Evolutionary conservation across 2,329 filamentous ascomycete species (phyloP).

Genomic region (Tolypocladium sp.): DNA sequence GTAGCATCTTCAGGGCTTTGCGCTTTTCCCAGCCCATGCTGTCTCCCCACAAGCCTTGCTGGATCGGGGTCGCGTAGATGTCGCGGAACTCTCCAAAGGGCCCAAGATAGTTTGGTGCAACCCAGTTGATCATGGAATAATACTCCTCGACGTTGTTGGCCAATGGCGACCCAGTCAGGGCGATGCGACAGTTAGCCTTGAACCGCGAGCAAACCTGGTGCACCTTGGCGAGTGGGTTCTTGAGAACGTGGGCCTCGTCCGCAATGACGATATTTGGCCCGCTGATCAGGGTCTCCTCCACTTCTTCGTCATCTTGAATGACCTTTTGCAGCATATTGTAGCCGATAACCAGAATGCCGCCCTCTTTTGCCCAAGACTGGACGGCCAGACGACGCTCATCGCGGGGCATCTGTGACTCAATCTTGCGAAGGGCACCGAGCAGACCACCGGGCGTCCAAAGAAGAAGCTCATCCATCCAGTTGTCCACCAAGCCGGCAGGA

Average conservation of each 20-base stretch:
- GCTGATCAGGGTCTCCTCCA: slow-evolving; percentile 41
- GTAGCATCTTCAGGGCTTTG: slow-evolving; percentile 55
- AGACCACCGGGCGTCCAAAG: slow-evolving; percentile 53
- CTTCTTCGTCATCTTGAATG: slow-evolving; percentile 18
- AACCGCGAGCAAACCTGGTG: slow-evolving; percentile 49
- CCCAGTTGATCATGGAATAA: slow-evolving; percentile 80
- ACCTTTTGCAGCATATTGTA: slow-evolving; percentile 57
- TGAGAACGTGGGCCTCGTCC: slow-evolving; percentile 78
- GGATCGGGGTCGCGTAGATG: slow-evolving; percentile 66
- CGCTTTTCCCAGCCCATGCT: slow-evolving; percentile 48
- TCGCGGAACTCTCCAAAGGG: slow-evolving; percentile 55
- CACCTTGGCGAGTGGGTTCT: slow-evolving; percentile 50
- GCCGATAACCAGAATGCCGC: slow-evolving; percentile 69
- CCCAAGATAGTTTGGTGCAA: slow-evolving; percentile 71
- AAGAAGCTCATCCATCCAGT: slow-evolving; percentile 72
- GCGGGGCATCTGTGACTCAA: slow-evolving; percentile 33
- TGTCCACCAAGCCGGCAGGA: slow-evolving; percentile 65
- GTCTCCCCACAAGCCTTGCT: slow-evolving; percentile 59
- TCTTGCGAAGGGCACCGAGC: slow-evolving; percentile 46
- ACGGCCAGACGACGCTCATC: slow-evolving; percentile 36
- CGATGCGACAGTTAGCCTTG: slow-evolving; percentile 62
- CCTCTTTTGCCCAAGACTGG: slow-evolving; percentile 49
- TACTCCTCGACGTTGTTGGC: slow-evolving; percentile 81
- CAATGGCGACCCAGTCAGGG: slow-evolving; percentile 78
- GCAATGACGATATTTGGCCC: slow-evolving; percentile 66